Conservation (phyloP, 805 yeast genomes). For the Saccharomycopsis guyanensis region DNA sequence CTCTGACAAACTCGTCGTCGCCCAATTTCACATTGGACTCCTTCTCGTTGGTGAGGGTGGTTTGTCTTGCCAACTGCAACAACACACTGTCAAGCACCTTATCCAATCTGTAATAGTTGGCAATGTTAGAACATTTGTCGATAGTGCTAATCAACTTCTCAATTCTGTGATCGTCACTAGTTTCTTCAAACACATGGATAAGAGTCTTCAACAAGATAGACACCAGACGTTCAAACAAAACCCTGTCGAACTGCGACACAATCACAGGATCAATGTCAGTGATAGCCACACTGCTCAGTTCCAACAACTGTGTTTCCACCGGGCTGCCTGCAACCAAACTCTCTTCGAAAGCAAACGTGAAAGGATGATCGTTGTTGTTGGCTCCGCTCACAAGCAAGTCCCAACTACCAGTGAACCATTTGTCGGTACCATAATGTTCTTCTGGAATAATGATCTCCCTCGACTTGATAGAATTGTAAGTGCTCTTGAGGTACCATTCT, state of each 20-base stretch:
- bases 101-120: conserved; percentile 52
- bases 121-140: conserved; percentile 76
- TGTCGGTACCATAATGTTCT: conserved; percentile 88
- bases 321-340: conserved; percentile 2
- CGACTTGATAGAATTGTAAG: conserved; percentile 71
- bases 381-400: conserved; percentile 48
- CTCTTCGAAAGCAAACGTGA: conserved; percentile 18
- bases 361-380: conserved; percentile 29
- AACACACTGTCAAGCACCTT: conserved; percentile 59
- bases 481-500: conserved; percentile 73
- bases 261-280: conserved; percentile 27
- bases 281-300: conserved; percentile 25
- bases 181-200: conserved; percentile 74
- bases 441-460: conserved; percentile 96
- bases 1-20: conserved; percentile 30
- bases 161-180: conserved; percentile 83
- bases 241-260: conserved; percentile 56
- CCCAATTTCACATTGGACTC: conserved; percentile 16
- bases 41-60: conserved; percentile 48
- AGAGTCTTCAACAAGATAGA: conserved; percentile 63
- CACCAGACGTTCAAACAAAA: conserved; percentile 58
- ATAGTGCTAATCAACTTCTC: conserved; percentile 81
- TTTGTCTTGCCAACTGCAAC: conserved; percentile 57
- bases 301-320: neutral
- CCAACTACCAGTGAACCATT: conserved; percentile 89